A percentile compares a stretch with the other conserved stretches of the same genome.
These are phyloP conservation scores for Paecilomyces sp. DNA, from an alignment of 2,329 filamentous ascomycete species.

Conservation along the genomic window DNA sequence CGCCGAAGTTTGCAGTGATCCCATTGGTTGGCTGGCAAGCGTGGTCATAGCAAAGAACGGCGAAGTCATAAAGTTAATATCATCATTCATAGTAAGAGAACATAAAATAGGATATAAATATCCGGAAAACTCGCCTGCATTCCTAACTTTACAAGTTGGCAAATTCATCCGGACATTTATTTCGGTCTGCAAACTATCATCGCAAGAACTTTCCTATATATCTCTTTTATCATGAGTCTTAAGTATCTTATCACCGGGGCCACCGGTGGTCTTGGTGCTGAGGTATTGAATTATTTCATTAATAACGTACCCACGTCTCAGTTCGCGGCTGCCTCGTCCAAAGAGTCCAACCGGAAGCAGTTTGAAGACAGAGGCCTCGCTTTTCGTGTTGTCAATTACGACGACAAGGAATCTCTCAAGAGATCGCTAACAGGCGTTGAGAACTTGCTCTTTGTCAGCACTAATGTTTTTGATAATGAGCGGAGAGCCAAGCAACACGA, in stretches of 20 bases:
- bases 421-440: constrained; percentile 45
- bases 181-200: no score
- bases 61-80: no score
- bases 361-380: constrained; percentile 38
- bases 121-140: no score
- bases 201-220: background rate
- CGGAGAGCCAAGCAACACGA: constrained; percentile 41
- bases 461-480: constrained; percentile 43
- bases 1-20: no score
- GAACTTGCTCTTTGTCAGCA: constrained; percentile 52
- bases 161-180: no score
- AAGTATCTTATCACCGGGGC: constrained; percentile 33
- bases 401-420: constrained; percentile 40
- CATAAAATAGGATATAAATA: no score
- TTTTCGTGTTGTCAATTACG: constrained; percentile 48
- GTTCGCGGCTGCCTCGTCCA: constrained; percentile 45
- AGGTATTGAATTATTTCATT: constrained; percentile 25
- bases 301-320: constrained; percentile 33
- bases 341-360: constrained; percentile 32
- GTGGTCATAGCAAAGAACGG: no score
- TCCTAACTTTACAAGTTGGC: no score
- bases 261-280: constrained; percentile 29
- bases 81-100: no score
- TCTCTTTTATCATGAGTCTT: constrained; percentile 17
- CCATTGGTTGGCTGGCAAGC: no score